Conservation (phyloP, 106 monocot species). For the Dioscorea alata region DNA sequence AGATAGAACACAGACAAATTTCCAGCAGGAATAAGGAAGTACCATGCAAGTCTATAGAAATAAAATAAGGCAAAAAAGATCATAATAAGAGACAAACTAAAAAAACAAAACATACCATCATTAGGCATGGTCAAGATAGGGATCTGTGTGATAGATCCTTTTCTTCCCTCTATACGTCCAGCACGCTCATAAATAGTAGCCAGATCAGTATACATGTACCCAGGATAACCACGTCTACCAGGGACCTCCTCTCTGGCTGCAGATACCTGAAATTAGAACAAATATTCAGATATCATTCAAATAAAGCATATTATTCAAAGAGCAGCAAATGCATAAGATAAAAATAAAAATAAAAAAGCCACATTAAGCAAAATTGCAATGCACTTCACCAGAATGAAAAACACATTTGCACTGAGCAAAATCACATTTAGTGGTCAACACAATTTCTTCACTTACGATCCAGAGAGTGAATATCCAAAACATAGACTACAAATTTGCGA, state of each 20-base stretch:
- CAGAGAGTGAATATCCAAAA: no score
- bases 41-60: not conserved
- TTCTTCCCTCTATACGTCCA: constrained; percentile 98
- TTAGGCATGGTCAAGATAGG: constrained; percentile 99
- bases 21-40: not conserved
- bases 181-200: constrained; percentile 99
- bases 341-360: no score
- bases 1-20: not conserved
- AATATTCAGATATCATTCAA: no score
- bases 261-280: constrained; percentile 52
- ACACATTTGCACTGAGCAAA: no score
- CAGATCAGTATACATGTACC: constrained; percentile 99
- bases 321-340: no score
- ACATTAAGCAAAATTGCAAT: no score
- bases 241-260: constrained; percentile 98
- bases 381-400: no score
- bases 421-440: no score
- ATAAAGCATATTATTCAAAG: no score
- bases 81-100: not conserved
- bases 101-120: constrained; percentile 58
- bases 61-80: not conserved
- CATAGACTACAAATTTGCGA: no score
- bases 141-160: constrained; percentile 97
- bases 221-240: constrained; percentile 99
- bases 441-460: no score